A percentile compares a stretch with the other conserved stretches of the same genome.
Conservation (phyloP, 2,329 filamentous ascomycete genomes). For the Pyrenophora teres region DNA sequence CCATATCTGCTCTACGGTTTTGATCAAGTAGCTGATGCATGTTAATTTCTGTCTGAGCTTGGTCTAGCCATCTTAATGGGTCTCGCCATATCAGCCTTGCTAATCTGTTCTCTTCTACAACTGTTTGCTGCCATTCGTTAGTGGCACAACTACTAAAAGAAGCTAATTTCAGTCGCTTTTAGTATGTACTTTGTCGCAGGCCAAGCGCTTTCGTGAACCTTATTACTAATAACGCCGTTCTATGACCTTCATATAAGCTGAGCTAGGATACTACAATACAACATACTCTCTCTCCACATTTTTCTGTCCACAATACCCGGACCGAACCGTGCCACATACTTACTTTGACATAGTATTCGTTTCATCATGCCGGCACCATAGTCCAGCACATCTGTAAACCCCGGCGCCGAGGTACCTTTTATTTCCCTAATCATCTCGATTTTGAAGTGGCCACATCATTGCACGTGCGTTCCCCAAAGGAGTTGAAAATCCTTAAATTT, state of each 20-base stretch:
- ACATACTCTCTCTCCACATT: no score
- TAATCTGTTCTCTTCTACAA: constrained; percentile 8
- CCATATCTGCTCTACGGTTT: not conserved
- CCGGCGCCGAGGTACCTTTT: constrained; percentile 9
- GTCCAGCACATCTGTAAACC: not conserved
- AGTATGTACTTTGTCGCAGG: constrained; percentile 3
- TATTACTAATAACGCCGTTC: no score
- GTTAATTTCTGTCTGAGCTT: constrained; percentile 12
- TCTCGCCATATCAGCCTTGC: constrained; percentile 2
- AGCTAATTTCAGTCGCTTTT: not conserved
- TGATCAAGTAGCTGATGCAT: constrained; percentile 16
- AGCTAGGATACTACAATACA: no score
- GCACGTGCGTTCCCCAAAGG: not conserved
- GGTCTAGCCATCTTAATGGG: constrained; percentile 9
- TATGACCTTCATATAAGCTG: no score
- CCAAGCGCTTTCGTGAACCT: no score
- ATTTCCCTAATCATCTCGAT: constrained; percentile 3
- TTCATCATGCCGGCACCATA: constrained; percentile 13
- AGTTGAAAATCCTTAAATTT: no score
- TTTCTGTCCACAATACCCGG: no score
- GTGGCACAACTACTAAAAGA: not conserved
- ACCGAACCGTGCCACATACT: no score
- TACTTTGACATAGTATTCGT: constrained; percentile 10
- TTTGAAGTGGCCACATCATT: not conserved
- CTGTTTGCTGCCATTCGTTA: constrained; percentile 8